phyloP scores from a whole-genome alignment of 2,329 filamentous ascomycete genomes.

The Verruconis gallopava region DNA sequence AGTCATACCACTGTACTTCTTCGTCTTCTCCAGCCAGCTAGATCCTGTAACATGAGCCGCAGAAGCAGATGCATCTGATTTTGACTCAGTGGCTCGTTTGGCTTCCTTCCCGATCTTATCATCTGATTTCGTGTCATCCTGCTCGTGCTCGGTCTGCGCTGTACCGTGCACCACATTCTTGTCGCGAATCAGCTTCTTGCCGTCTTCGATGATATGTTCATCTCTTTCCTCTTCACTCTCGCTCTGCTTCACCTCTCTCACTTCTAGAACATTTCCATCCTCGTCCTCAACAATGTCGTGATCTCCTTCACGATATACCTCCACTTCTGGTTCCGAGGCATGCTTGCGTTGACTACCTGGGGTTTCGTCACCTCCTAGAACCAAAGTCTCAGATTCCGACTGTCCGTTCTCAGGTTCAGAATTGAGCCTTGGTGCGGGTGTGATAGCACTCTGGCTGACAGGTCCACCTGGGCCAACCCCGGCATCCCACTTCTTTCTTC shows the following conservation, averaged over 20 bases:
- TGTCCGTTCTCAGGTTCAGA: not conserved
- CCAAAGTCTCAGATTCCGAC: constrained; percentile 29
- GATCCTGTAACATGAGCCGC: constrained; percentile 17
- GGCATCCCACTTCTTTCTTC: constrained; percentile 54
- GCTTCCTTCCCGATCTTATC: constrained; percentile 24
- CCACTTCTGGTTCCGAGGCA: constrained; percentile 31
- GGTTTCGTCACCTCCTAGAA: constrained; percentile 29
- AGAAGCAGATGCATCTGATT: not conserved
- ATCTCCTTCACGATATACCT: constrained; percentile 70
- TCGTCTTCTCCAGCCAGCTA: constrained; percentile 27
- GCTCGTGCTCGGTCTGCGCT: constrained; percentile 34
- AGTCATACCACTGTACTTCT: constrained; percentile 27
- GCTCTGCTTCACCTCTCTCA: constrained; percentile 19
- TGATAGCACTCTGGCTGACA: constrained; percentile 80
- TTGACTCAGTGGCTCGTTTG: constrained; percentile 11
- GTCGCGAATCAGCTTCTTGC: constrained; percentile 41
- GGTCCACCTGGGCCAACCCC: constrained; percentile 71
- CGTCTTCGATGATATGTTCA: constrained; percentile 44
- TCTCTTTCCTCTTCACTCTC: constrained; percentile 43
- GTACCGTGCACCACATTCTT: constrained; percentile 29
- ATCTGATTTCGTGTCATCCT: constrained; percentile 30
- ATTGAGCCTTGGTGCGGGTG: constrained; percentile 35
- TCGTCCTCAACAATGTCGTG: constrained; percentile 72
- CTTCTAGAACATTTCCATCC: constrained; percentile 72
- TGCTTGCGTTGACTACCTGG: constrained; percentile 19